Evolutionary conservation across 306 rosid genomes (phyloP).

Genomic region (Morella rubra): DNA sequence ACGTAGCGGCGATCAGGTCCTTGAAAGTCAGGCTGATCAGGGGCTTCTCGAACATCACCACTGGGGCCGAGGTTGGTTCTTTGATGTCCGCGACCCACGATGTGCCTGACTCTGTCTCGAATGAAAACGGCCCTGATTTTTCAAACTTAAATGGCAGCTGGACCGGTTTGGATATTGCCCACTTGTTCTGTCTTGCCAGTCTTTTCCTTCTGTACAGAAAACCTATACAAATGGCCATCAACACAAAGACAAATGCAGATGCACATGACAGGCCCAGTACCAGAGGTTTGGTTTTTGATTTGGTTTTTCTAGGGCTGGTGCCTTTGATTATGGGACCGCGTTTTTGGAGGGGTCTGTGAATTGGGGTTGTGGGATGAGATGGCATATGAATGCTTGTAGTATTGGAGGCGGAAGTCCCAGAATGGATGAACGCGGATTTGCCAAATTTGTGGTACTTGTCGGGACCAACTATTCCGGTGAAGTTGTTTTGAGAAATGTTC

Average conservation of each 20-base stretch:
- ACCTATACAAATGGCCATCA: slow-evolving; percentile 14
- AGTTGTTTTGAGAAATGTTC: neutral
- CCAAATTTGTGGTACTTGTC: slow-evolving; percentile 40
- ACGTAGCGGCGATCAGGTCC: slow-evolving; percentile 90
- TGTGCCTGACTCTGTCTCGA: slow-evolving; percentile 82
- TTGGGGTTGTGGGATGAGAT: slow-evolving; percentile 20
- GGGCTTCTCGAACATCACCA: slow-evolving; percentile 94
- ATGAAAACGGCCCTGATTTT: slow-evolving; percentile 81
- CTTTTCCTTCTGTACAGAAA: slow-evolving; percentile 43
- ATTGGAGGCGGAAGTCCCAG: slow-evolving; percentile 41
- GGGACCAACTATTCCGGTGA: neutral
- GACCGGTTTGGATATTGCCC: slow-evolving; percentile 89
- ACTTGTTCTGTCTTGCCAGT: slow-evolving; percentile 50
- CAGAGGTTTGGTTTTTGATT: slow-evolving; percentile 28
- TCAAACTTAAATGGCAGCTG: slow-evolving; percentile 54
- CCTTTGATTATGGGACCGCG: slow-evolving; percentile 19
- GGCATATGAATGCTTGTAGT: slow-evolving; percentile 20
- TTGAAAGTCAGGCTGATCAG: slow-evolving; percentile 70
- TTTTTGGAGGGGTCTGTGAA: slow-evolving; percentile 9
- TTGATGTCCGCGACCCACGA: slow-evolving; percentile 89
- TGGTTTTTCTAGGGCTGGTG: slow-evolving; percentile 18
- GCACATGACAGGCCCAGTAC: slow-evolving; percentile 32
- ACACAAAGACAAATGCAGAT: slow-evolving; percentile 31
- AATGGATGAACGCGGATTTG: slow-evolving; percentile 51
- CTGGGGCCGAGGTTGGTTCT: slow-evolving; percentile 76